A percentile compares a stretch with the other conserved stretches of the same genome.
phyloP scores from a whole-genome alignment of 1,139 yeast genomes.

The Blastobotrys serpentis region DNA sequence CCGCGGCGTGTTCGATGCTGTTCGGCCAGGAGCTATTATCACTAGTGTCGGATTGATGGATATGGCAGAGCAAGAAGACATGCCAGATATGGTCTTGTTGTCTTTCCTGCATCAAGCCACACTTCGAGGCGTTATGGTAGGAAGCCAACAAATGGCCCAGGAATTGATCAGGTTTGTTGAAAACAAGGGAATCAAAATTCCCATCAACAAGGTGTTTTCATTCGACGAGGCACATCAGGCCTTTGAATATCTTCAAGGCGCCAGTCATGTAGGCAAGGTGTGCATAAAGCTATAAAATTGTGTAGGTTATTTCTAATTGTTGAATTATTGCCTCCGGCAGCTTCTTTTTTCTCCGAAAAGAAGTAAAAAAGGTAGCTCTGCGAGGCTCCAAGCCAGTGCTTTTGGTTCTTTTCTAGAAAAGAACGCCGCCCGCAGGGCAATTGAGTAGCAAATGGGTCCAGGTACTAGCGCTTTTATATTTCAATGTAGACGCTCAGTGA shows the following conservation, averaged over 20 bases:
- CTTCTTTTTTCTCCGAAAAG: too few relatives aligned
- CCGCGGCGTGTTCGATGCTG: slow-evolving; percentile 17
- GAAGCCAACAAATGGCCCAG: slow-evolving; percentile 17
- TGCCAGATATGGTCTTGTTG: slow-evolving; percentile 17
- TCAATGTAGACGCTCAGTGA: too few relatives aligned
- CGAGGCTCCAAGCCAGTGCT: too few relatives aligned
- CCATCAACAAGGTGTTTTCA: slow-evolving; percentile 19
- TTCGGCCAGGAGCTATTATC: slow-evolving; percentile 21
- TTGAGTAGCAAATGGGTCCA: too few relatives aligned
- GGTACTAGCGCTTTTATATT: too few relatives aligned
- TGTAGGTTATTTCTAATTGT: not conserved
- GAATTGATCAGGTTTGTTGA: slow-evolving; percentile 21
- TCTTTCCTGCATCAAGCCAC: slow-evolving; percentile 16
- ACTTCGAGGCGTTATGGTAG: slow-evolving; percentile 23
- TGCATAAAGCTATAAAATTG: slow-evolving; percentile 12
- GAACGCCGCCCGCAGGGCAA: too few relatives aligned
- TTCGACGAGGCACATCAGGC: slow-evolving; percentile 22
- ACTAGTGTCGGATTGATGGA: slow-evolving; percentile 22
- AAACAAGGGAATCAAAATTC: slow-evolving; percentile 18
- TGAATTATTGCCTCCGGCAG: too few relatives aligned
- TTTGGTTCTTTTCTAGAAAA: too few relatives aligned
- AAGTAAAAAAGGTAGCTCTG: too few relatives aligned
- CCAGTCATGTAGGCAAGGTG: slow-evolving; percentile 23
- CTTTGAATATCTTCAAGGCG: slow-evolving; percentile 18
- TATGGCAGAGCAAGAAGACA: slow-evolving; percentile 16